phyloP scores from a whole-genome alignment of 148 eudicot genomes.

The Selenicereus undatus region DNA sequence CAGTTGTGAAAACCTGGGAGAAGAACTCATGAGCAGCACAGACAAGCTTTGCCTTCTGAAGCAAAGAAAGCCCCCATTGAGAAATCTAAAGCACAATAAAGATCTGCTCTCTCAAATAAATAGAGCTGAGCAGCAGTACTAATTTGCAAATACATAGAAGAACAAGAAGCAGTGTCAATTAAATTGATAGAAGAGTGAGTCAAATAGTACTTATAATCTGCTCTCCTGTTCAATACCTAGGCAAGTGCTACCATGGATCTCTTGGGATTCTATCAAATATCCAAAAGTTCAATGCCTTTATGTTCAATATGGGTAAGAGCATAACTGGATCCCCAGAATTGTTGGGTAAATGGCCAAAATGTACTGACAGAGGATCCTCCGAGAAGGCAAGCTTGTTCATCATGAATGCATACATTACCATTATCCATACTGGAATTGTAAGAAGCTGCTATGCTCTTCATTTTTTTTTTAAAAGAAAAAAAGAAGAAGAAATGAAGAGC shows the following conservation, averaged over 20 bases:
- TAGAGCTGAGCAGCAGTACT: neutral
- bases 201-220: neutral
- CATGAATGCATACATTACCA: neutral
- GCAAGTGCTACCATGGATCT: neutral
- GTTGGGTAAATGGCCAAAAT: neutral
- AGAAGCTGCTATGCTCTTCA: neutral
- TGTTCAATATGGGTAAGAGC: neutral
- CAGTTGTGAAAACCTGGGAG: conserved; percentile 82
- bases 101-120: neutral
- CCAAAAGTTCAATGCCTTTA: neutral
- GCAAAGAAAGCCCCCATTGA: neutral
- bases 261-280: neutral
- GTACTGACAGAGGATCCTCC: neutral
- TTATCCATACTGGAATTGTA: neutral
- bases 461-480: too few species aligned
- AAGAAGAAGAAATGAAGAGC: neutral
- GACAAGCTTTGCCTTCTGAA: neutral
- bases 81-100: neutral
- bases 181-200: neutral
- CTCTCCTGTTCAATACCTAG: too few species aligned
- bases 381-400: neutral
- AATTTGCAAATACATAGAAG: neutral
- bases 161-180: neutral
- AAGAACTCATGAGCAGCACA: conserved; percentile 17
- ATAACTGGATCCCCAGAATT: neutral